These are phyloP conservation scores for Centaurea solstitialis DNA, from an alignment of 129 eudicot species.

Conservation along the genomic window DNA sequence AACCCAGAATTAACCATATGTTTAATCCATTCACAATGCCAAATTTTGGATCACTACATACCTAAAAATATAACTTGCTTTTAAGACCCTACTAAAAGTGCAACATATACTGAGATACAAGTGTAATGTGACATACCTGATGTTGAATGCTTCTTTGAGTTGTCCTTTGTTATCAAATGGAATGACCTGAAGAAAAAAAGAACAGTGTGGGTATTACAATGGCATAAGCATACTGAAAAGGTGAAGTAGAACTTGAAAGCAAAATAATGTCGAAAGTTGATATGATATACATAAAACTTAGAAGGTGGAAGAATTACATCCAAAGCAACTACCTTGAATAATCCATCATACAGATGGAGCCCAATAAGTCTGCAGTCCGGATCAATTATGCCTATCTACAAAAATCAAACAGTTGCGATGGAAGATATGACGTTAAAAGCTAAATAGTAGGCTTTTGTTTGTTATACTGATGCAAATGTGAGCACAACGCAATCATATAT, in stretches of 20 bases:
- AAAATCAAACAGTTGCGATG: slow-evolving; percentile 9
- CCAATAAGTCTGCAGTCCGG: slow-evolving; percentile 99
- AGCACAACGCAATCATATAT: not conserved
- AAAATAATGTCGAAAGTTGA: not conserved
- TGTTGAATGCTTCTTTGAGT: slow-evolving; percentile 95
- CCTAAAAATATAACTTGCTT: not conserved
- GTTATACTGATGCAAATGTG: not conserved
- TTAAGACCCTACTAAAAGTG: not conserved
- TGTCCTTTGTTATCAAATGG: slow-evolving; percentile 98
- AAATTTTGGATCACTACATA: not conserved
- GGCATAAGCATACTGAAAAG: not conserved
- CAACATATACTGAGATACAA: not conserved
- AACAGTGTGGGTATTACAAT: slow-evolving; percentile 1
- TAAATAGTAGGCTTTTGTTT: not conserved
- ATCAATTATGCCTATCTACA: slow-evolving; percentile 94
- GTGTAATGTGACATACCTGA: slow-evolving; percentile 48
- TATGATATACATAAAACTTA: not conserved
- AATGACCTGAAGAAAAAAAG: slow-evolving; percentile 64
- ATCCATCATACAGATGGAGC: slow-evolving; percentile 91
- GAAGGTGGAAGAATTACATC: not conserved
- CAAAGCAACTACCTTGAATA: slow-evolving; percentile 69
- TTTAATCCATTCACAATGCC: not conserved
- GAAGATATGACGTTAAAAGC: slow-evolving; percentile 5
- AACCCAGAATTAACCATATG: not conserved
- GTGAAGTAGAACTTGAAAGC: slow-evolving; percentile 5